Percentiles rank a stretch among this genome's conserved stretches.
Conservation (phyloP, 148 eudicot species). For the Drosera capensis region DNA sequence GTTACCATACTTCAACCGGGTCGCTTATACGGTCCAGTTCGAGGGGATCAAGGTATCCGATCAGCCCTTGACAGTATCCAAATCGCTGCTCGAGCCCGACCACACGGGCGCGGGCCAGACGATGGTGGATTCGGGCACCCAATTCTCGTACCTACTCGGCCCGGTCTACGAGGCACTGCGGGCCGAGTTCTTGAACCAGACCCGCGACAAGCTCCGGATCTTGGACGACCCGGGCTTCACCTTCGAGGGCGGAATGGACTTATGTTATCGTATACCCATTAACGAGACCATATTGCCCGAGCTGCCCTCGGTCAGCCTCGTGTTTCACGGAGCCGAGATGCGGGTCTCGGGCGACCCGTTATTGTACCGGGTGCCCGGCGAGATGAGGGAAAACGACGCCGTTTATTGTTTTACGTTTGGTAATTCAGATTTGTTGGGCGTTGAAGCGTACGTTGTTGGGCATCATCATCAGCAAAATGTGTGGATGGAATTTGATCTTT, state of each 20-base stretch:
- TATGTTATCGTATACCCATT: constrained; percentile 20
- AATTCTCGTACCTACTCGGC: constrained; percentile 55
- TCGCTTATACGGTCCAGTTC: constrained; percentile 57
- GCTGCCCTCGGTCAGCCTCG: constrained; percentile 20
- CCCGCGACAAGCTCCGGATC: constrained; percentile 12
- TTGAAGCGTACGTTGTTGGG: constrained; percentile 30
- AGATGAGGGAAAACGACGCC: constrained; percentile 15
- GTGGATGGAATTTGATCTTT: constrained; percentile 41
- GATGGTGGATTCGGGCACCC: constrained; percentile 56
- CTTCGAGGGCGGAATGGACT: constrained; percentile 30
- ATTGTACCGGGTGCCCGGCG: constrained; percentile 24
- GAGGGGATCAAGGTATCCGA: constrained; percentile 43
- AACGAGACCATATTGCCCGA: constrained; percentile 12
- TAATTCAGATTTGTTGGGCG: constrained; percentile 26
- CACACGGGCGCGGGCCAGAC: constrained; percentile 73
- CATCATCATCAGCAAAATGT: constrained; percentile 34
- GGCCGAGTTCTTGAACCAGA: constrained; percentile 34
- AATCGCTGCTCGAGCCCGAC: constrained; percentile 45
- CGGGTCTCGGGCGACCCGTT: constrained; percentile 21
- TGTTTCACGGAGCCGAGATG: constrained; percentile 31
- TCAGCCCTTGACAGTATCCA: constrained; percentile 21
- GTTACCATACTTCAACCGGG: constrained; percentile 52
- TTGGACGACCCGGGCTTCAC: constrained; percentile 22
- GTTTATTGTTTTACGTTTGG: constrained; percentile 35
- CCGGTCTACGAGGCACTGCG: constrained; percentile 40